A percentile compares a stretch with the other conserved stretches of the same genome.
Evolutionary conservation across 169 alveolate genomes (phyloP).

Genomic region (Eimeria sp.): DNA sequence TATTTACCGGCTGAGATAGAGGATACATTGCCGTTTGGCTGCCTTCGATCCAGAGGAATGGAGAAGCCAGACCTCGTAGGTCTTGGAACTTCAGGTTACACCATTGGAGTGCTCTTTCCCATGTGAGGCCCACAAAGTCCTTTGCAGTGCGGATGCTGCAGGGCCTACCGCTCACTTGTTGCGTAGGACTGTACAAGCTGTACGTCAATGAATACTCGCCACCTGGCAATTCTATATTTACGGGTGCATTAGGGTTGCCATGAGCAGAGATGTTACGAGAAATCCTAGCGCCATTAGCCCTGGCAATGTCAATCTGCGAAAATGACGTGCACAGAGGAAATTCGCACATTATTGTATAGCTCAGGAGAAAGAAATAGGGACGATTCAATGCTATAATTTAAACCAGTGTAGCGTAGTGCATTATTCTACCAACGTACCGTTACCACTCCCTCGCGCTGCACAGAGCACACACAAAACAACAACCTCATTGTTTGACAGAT

Average conservation of each 20-base stretch:
- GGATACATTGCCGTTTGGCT: slow-evolving; percentile 65
- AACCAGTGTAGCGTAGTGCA: not conserved
- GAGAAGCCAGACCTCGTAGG: slow-evolving; percentile 9
- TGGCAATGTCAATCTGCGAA: slow-evolving; percentile 39
- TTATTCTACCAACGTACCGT: slow-evolving; percentile 26
- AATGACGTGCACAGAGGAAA: not conserved
- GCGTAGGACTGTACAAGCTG: slow-evolving; percentile 43
- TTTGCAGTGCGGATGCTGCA: slow-evolving; percentile 42
- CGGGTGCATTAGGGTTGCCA: slow-evolving; percentile 29
- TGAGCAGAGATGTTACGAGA: slow-evolving; percentile 38
- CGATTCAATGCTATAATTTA: not conserved
- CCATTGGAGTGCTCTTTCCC: slow-evolving; percentile 46
- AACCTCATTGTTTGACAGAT: not conserved
- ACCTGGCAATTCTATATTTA: slow-evolving; percentile 9
- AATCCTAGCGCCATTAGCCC: slow-evolving; percentile 44
- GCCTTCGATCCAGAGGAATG: slow-evolving; percentile 61
- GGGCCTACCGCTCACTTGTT: slow-evolving; percentile 48
- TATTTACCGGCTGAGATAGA: slow-evolving; percentile 16
- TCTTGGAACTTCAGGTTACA: slow-evolving; percentile 29
- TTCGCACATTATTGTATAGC: not conserved
- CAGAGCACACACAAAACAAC: not conserved
- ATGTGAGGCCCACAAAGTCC: slow-evolving; percentile 10
- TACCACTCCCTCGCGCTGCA: slow-evolving; percentile 65
- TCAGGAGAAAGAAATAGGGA: not conserved
- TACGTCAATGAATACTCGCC: slow-evolving; percentile 40